Conservation (phyloP, 2,329 filamentous ascomycete genomes). For the Leptographium wingfieldii region DNA sequence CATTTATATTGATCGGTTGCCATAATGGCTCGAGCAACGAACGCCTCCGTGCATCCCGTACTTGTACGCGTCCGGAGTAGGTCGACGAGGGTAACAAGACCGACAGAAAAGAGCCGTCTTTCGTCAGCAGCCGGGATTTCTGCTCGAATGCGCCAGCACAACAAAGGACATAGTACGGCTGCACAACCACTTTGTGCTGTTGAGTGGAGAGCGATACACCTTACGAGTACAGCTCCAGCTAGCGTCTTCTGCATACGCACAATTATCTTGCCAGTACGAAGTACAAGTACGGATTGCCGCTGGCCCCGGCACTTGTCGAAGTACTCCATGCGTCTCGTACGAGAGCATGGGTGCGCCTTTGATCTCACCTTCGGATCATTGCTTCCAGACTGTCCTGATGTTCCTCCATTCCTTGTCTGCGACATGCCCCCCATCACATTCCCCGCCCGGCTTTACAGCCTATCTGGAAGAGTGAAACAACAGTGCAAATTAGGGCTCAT, state of each 20-base stretch:
- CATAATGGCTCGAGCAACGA: too few relatives aligned
- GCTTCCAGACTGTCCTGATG: background rate
- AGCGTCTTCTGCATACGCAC: background rate
- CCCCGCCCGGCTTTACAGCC: background rate
- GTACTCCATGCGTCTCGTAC: background rate
- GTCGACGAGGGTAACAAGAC: too few relatives aligned
- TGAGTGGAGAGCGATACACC: background rate
- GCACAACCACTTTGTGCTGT: background rate
- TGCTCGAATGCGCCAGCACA: background rate
- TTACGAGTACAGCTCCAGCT: background rate
- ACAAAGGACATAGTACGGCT: background rate
- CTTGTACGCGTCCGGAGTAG: too few relatives aligned
- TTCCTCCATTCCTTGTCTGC: background rate
- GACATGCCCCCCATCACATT: background rate
- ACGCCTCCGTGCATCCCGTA: too few relatives aligned
- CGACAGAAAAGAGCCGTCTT: too few relatives aligned
- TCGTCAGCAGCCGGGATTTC: too few relatives aligned
- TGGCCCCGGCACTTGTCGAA: background rate
- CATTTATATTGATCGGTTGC: too few relatives aligned
- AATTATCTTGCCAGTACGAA: background rate
- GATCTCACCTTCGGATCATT: background rate
- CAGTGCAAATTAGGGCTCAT: background rate
- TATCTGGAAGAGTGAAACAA: background rate
- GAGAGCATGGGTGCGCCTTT: background rate
- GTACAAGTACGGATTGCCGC: background rate